phyloP scores from a whole-genome alignment of 2,329 filamentous ascomycete genomes.

The Intubia oerlemansii region DNA sequence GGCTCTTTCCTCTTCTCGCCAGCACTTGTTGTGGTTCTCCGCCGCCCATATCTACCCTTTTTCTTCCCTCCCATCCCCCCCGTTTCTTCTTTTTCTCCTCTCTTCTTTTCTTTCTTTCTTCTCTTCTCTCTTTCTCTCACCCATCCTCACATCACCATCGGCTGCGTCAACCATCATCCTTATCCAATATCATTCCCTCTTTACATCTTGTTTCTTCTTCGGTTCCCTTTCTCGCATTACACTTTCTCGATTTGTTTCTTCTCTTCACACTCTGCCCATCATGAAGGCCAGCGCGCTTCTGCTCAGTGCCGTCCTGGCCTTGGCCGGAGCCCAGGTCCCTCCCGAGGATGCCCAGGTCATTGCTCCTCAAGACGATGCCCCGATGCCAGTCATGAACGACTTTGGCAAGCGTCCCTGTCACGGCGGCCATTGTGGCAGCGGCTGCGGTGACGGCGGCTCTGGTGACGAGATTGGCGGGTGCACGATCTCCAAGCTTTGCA shows the following conservation, averaged over 20 bases:
- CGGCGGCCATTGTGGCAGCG: not conserved
- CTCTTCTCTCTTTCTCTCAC: not conserved
- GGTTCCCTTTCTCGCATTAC: not conserved
- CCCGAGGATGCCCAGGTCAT: not conserved
- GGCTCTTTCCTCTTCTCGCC: no score
- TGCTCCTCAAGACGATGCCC: conserved; percentile 5
- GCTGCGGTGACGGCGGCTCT: no score
- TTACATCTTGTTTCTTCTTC: not conserved
- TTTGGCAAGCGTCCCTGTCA: no score
- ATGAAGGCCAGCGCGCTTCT: not conserved
- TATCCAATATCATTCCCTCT: not conserved
- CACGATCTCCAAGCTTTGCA: not conserved
- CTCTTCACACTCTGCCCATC: not conserved
- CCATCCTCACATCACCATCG: not conserved
- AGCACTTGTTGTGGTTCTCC: no score
- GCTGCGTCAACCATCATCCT: not conserved
- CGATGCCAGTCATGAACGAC: no score
- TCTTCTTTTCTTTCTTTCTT: conserved; percentile 1
- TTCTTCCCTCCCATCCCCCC: conserved; percentile 1
- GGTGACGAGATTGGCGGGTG: not conserved
- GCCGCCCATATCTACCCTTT: not conserved
- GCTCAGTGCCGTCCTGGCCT: not conserved
- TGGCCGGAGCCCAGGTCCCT: not conserved
- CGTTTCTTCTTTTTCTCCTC: not conserved
- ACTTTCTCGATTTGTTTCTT: not conserved